Evolutionary conservation across 208 protist genomes (phyloP).

Genomic region (Trypanosoma cruzi): DNA sequence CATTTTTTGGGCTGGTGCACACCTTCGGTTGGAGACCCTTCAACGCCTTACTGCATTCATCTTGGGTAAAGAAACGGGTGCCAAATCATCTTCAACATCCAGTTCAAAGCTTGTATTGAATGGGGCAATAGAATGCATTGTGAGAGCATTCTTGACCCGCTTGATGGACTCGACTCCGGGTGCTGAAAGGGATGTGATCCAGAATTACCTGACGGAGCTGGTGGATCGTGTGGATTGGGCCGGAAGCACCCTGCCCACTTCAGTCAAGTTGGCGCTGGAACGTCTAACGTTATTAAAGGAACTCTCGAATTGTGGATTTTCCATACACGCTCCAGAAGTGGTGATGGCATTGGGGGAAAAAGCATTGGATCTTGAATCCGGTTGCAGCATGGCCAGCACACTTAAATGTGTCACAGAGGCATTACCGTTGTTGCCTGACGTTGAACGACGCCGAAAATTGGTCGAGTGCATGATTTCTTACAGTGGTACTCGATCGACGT

Average conservation of each 20-base stretch:
- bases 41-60: not conserved
- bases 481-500: slow-evolving; percentile 25
- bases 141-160: slow-evolving; percentile 14
- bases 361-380: slow-evolving; percentile 20
- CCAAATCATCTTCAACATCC: not conserved
- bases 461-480: slow-evolving; percentile 38
- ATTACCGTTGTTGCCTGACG: slow-evolving; percentile 15
- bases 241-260: not conserved
- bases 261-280: slow-evolving; percentile 11
- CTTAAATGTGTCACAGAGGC: slow-evolving; percentile 24
- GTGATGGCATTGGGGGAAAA: slow-evolving; percentile 9
- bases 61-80: not conserved
- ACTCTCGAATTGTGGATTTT: slow-evolving; percentile 12
- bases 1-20: slow-evolving; percentile 7
- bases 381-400: slow-evolving; percentile 23
- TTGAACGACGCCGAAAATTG: slow-evolving; percentile 24
- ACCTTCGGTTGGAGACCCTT: slow-evolving; percentile 20
- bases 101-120: slow-evolving; percentile 3
- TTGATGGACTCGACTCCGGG: not conserved
- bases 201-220: slow-evolving; percentile 10
- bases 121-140: slow-evolving; percentile 17
- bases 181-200: slow-evolving; percentile 5
- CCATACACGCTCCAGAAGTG: slow-evolving; percentile 1
- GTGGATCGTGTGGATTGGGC: slow-evolving; percentile 17
- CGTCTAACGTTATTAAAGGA: slow-evolving; percentile 17